phyloP scores from a whole-genome alignment of 2,329 filamentous ascomycete species.

The Diaporthe longicolla region DNA sequence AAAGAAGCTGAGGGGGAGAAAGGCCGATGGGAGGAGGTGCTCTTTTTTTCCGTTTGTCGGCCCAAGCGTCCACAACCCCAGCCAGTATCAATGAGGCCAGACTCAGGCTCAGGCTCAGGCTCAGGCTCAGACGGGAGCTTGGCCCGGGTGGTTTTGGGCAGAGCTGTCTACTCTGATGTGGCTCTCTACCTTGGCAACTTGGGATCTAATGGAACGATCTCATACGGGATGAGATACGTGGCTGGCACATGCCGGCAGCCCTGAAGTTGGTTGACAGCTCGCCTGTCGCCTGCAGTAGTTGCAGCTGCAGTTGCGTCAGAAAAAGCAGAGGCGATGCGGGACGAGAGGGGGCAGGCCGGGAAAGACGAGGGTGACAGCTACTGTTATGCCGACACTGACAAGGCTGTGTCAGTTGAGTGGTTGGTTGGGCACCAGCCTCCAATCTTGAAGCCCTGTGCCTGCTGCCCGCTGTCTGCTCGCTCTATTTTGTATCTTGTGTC shows the following conservation, averaged over 20 bases:
- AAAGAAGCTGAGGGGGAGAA: not conserved
- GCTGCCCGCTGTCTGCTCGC: not conserved
- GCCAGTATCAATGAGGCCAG: not conserved
- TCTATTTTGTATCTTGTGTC: not conserved
- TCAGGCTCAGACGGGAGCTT: not conserved
- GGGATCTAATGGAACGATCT: not conserved
- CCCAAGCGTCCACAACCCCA: constrained; percentile 11
- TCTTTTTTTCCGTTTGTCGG: constrained; percentile 19
- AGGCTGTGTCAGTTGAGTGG: constrained; percentile 4
- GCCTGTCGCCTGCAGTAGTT: constrained; percentile 23
- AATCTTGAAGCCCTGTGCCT: constrained; percentile 2
- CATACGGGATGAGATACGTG: not conserved
- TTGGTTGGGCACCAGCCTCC: constrained; percentile 29
- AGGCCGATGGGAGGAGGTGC: not conserved
- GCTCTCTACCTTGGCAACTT: not conserved
- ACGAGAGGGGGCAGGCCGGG: not conserved
- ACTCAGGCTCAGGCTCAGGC: not conserved
- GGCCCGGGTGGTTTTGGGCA: not conserved
- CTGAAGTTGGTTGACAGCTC: constrained; percentile 33
- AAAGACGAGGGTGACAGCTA: not conserved
- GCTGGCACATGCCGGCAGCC: constrained; percentile 32
- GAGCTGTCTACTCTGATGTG: constrained; percentile 2
- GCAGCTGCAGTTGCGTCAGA: constrained; percentile 24
- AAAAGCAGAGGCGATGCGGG: constrained; percentile 22
- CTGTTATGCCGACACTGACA: not conserved